Evolutionary conservation across 1,284 basidiomycete genomes (phyloP).

Genomic region (Mycena citricolor): DNA sequence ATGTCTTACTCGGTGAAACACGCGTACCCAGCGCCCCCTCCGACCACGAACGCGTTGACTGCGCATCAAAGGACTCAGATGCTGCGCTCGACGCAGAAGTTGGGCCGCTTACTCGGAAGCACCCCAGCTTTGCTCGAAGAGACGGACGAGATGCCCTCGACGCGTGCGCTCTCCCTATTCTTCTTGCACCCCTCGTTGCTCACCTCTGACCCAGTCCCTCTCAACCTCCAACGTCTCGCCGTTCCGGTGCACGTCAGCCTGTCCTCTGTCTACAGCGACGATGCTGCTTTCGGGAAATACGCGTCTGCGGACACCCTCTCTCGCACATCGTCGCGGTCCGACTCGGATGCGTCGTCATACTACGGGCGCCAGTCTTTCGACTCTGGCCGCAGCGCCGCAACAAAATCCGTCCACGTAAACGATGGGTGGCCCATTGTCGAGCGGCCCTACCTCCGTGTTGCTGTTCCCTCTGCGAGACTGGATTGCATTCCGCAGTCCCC

Average conservation of each 20-base stretch:
- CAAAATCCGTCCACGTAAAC: slow-evolving; percentile 16
- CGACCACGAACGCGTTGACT: slow-evolving; percentile 58
- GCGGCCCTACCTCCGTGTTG: slow-evolving; percentile 16
- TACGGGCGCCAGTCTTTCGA: slow-evolving; percentile 23
- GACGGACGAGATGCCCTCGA: slow-evolving; percentile 16
- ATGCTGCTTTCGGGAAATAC: slow-evolving; percentile 17
- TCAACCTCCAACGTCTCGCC: slow-evolving; percentile 16
- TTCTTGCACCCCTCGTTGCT: not conserved
- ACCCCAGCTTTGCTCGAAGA: slow-evolving; percentile 59
- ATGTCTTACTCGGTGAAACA: slow-evolving; percentile 30
- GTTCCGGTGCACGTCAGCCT: slow-evolving; percentile 23
- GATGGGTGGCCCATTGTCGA: slow-evolving; percentile 18
- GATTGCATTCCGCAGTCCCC: slow-evolving; percentile 20
- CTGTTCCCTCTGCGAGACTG: slow-evolving; percentile 10
- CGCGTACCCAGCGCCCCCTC: slow-evolving; percentile 57
- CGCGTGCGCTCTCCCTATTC: slow-evolving; percentile 4
- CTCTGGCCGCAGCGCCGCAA: slow-evolving; percentile 20
- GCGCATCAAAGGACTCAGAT: slow-evolving; percentile 54
- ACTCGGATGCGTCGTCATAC: slow-evolving; percentile 17
- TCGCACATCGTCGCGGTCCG: slow-evolving; percentile 12
- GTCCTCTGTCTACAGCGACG: slow-evolving; percentile 28
- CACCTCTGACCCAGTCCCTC: slow-evolving; percentile 18
- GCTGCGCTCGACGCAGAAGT: slow-evolving; percentile 60
- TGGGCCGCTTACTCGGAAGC: slow-evolving; percentile 57
- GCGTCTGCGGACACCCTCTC: slow-evolving; percentile 14